Percentiles rank a stretch among this genome's conserved stretches.
phyloP scores from a whole-genome alignment of 768 basidiomycete species.

The Plicaturopsis crispa region DNA sequence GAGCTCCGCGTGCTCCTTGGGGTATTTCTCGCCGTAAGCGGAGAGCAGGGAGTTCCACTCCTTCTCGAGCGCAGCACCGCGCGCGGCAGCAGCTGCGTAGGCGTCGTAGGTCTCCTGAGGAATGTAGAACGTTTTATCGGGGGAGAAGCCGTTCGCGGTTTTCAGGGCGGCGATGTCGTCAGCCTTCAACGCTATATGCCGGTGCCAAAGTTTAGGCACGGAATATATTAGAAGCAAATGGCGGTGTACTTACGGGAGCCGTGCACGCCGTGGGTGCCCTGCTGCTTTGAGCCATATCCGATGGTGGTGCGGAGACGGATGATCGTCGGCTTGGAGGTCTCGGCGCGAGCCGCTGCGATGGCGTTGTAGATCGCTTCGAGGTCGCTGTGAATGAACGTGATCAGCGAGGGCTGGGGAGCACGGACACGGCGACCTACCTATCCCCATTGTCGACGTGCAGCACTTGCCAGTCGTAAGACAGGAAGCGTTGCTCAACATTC shows the following conservation, averaged over 20 bases:
- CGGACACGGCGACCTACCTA: conserved; percentile 34
- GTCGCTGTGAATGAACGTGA: no score
- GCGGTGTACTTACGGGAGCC: conserved; percentile 68
- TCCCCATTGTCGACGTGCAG: conserved; percentile 79
- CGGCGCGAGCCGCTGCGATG: conserved; percentile 68
- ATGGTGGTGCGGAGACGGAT: conserved; percentile 86
- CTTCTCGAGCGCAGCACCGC: conserved; percentile 66
- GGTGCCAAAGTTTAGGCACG: conserved; percentile 5
- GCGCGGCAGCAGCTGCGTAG: conserved; percentile 60
- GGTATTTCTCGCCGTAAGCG: conserved; percentile 71
- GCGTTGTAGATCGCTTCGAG: conserved; percentile 70
- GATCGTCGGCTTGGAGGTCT: conserved; percentile 79
- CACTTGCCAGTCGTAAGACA: conserved; percentile 92
- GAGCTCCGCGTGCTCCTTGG: conserved; percentile 80
- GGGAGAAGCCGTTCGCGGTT: conserved; percentile 75
- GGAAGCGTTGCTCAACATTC: conserved; percentile 82
- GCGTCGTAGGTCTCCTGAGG: conserved; percentile 63
- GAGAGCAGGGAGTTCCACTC: conserved; percentile 68
- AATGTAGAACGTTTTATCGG: conserved; percentile 71
- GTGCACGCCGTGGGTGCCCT: conserved; percentile 93
- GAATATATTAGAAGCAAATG: conserved; percentile 1
- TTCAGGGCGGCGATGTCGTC: conserved; percentile 85
- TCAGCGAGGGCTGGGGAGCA: background rate
- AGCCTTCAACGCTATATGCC: conserved; percentile 69
- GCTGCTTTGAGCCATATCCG: conserved; percentile 87